Base-by-base conservation (phyloP, 257 asterid genomes). In the Plantago ovata region DNA sequence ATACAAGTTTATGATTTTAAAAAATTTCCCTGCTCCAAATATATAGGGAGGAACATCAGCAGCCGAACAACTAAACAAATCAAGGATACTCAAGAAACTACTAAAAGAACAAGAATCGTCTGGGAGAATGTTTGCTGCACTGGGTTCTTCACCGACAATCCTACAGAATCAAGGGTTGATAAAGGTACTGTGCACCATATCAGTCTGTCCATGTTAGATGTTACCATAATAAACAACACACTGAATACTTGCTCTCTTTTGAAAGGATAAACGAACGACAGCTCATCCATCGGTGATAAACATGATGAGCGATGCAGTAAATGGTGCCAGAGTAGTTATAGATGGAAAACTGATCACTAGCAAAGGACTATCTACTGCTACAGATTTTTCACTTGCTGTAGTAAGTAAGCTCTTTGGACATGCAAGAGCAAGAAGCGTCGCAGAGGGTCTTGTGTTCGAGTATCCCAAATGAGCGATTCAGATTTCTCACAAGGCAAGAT, bases 401-500 rank as follows among this genome's bases (percentile, higher is more conserved):
- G 96, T 92, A 12, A 68, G 80, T 49, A 92, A 92, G 84, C 78
- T 92, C 62, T 92, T 87, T 47, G 94, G 98, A 67, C 72, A 72
- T 48, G 77, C 90, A 15, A 81, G 98, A 67, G 94, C 95, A 4
- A 85, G 94, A 80, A 88, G 98, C 52, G 96, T 92, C 64, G 98
- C 98, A 0, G 95, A 84, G 66, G 98, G 96, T 57, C 85, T 92
- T 20, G 98, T 88, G 32, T 74, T 77, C 18, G 77, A 91, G 75
- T 84, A 90, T 68, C 79, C 86, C 0, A 63, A 46, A 52, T 61
- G 60, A 63, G 13, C 65, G 9, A 38, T 12, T 49, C 38, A 21
- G 55, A 49, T 49, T 49, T 49, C 36, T 49, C 55, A 49, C 38
- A 49, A 49, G 18, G 24, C 38, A 21, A 11, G 16, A 12, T 49